Evolutionary conservation across 345 rosid species (phyloP).

Genomic region (Dovyalis caffra): DNA sequence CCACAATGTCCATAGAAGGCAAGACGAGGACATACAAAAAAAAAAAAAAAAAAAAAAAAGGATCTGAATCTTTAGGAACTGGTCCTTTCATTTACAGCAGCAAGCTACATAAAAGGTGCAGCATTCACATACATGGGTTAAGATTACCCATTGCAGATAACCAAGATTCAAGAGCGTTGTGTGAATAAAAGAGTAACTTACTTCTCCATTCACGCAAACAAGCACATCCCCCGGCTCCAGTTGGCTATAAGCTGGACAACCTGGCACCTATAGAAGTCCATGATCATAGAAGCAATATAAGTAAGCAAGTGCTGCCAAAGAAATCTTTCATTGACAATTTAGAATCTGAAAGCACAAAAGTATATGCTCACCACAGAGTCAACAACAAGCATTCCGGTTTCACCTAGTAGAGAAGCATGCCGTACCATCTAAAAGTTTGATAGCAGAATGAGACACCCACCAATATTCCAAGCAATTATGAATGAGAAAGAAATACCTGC

Average conservation of each 20-base stretch:
- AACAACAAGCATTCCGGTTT: conserved; percentile 96
- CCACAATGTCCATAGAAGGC: too few relatives aligned
- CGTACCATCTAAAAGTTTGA: conserved; percentile 62
- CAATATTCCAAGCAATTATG: not conserved
- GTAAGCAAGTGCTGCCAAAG: conserved; percentile 3
- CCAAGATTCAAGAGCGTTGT: not conserved
- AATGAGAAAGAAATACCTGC: conserved; percentile 53
- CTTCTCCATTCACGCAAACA: conserved; percentile 80
- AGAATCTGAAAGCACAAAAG: not conserved
- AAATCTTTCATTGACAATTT: not conserved
- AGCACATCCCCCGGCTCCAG: conserved; percentile 97
- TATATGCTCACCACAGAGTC: conserved; percentile 74
- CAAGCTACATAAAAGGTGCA: too few relatives aligned
- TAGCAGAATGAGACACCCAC: conserved; percentile 21
- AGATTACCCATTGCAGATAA: too few relatives aligned
- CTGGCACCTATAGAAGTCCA: conserved; percentile 68
- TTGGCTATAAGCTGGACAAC: conserved; percentile 79
- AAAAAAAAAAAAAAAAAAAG: too few relatives aligned
- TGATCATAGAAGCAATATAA: too few relatives aligned
- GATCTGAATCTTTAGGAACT: too few relatives aligned
- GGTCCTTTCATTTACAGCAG: too few relatives aligned
- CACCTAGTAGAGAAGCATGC: conserved; percentile 68
- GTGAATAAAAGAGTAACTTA: conserved; percentile 34
- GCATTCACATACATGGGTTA: too few relatives aligned
- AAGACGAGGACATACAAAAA: too few relatives aligned